Percentiles rank a stretch among this genome's conserved stretches.
These are phyloP conservation scores for Alternaria consortialis DNA, from an alignment of 2,329 filamentous ascomycete species.

Conservation along the genomic window DNA sequence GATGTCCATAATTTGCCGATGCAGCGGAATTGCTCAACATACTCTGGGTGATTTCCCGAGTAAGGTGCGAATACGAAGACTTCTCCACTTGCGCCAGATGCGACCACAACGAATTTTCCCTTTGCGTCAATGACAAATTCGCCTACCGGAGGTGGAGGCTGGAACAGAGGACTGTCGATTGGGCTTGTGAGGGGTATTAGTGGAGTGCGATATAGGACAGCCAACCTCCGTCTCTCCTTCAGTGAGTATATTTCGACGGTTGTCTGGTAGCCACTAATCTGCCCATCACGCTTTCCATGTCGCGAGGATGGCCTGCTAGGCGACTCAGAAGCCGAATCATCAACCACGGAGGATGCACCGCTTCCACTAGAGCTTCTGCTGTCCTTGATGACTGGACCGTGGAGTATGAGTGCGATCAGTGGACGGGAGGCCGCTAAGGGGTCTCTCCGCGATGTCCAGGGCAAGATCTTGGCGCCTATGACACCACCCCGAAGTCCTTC, in stretches of 20 bases:
- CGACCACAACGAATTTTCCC: conserved; percentile 74
- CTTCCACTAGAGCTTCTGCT: conserved; percentile 50
- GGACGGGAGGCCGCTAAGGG: conserved; percentile 68
- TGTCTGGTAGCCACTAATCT: conserved; percentile 77
- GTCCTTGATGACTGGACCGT: conserved; percentile 73
- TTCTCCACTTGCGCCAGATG: conserved; percentile 86
- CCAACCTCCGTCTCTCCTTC: conserved; percentile 74
- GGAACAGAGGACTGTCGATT: conserved; percentile 68
- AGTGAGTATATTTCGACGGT: conserved; percentile 90
- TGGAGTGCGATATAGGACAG: conserved; percentile 76
- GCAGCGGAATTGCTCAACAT: conserved; percentile 64
- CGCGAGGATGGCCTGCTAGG: conserved; percentile 48
- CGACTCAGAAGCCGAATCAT: conserved; percentile 50
- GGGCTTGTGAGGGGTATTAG: conserved; percentile 67
- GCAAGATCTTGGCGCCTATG: conserved; percentile 81
- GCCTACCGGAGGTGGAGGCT: conserved; percentile 74
- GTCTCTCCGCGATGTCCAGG: conserved; percentile 68
- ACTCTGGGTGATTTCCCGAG: conserved; percentile 37
- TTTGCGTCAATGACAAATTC: conserved; percentile 78
- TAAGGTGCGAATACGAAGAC: conserved; percentile 73
- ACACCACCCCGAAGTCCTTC: conserved; percentile 83
- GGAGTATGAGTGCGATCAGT: conserved; percentile 79
- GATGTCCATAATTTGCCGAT: conserved; percentile 93
- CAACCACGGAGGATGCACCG: conserved; percentile 47
- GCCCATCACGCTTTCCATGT: conserved; percentile 36